phyloP scores from a whole-genome alignment of 192 early-diverging fungal species.

The Paraglomus brasilianum region DNA sequence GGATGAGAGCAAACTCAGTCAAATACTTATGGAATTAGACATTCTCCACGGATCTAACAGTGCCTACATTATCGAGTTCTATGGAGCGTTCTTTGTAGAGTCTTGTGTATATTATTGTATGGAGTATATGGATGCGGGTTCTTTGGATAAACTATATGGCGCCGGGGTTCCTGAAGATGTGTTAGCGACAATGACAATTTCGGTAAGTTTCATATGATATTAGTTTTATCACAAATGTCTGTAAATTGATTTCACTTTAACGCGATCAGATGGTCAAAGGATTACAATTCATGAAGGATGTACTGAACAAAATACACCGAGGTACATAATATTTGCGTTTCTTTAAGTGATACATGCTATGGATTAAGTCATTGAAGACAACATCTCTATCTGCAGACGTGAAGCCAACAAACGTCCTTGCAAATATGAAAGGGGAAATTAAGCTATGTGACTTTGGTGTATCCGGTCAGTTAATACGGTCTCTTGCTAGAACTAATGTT shows the following conservation, averaged over 20 bases:
- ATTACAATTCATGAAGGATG: conserved; percentile 81
- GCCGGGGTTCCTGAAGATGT: conserved; percentile 81
- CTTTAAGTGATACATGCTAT: neutral
- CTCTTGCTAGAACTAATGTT: conserved; percentile 89
- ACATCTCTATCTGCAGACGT: conserved; percentile 60
- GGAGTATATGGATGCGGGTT: conserved; percentile 98
- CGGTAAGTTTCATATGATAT: conserved; percentile 46
- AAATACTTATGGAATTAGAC: conserved; percentile 95
- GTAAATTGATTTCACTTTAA: conserved; percentile 21
- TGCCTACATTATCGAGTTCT: conserved; percentile 95
- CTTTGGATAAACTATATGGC: conserved; percentile 82
- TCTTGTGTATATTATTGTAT: conserved; percentile 97
- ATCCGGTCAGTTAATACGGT: conserved; percentile 83
- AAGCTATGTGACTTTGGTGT: conserved; percentile 98
- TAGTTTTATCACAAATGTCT: conserved; percentile 6
- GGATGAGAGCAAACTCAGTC: conserved; percentile 83
- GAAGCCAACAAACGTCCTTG: conserved; percentile 93
- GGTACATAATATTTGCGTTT: conserved; percentile 37
- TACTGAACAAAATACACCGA: conserved; percentile 87
- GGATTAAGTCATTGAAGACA: neutral
- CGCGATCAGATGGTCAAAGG: conserved; percentile 73
- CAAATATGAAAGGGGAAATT: conserved; percentile 83
- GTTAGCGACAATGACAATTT: conserved; percentile 68
- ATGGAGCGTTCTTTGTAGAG: conserved; percentile 95
- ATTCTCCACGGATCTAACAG: conserved; percentile 85